Evolutionary conservation across 257 asterid genomes (phyloP).

Genomic region (Solanum lignicaule): DNA sequence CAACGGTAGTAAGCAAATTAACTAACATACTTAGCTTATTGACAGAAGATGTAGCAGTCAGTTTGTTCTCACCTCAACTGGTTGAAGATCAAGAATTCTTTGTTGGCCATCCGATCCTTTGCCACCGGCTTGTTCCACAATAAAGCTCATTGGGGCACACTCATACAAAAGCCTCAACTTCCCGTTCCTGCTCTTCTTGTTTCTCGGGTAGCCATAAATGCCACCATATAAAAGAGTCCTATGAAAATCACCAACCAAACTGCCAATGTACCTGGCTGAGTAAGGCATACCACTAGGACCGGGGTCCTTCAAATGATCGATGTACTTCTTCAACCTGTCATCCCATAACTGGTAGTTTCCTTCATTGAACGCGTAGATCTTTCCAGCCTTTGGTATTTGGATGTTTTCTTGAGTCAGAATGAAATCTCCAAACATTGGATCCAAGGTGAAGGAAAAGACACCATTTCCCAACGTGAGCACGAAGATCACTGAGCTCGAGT

Average conservation of each 20-base stretch:
- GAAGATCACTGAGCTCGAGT: conserved; percentile 66
- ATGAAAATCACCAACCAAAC: conserved; percentile 76
- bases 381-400: conserved; percentile 44
- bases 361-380: conserved; percentile 78
- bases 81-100: conserved; percentile 64
- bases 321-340: conserved; percentile 50
- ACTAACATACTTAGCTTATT: background rate
- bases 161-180: conserved; percentile 71
- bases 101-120: conserved; percentile 54
- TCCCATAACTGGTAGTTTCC: conserved; percentile 79
- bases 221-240: conserved; percentile 68
- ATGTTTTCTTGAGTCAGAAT: conserved; percentile 65
- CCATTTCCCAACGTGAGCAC: conserved; percentile 68
- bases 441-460: conserved; percentile 52
- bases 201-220: conserved; percentile 66
- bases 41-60: background rate
- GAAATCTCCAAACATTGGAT: conserved; percentile 63
- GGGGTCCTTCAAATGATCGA: conserved; percentile 62
- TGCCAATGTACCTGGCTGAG: conserved; percentile 66
- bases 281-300: conserved; percentile 69
- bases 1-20: background rate
- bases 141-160: conserved; percentile 84
- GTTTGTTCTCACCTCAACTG: conserved; percentile 12
- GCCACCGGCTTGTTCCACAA: conserved; percentile 79
- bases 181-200: conserved; percentile 54